These are phyloP conservation scores for Blechomonas ayalai DNA, from an alignment of 208 protist species.

Conservation along the genomic window DNA sequence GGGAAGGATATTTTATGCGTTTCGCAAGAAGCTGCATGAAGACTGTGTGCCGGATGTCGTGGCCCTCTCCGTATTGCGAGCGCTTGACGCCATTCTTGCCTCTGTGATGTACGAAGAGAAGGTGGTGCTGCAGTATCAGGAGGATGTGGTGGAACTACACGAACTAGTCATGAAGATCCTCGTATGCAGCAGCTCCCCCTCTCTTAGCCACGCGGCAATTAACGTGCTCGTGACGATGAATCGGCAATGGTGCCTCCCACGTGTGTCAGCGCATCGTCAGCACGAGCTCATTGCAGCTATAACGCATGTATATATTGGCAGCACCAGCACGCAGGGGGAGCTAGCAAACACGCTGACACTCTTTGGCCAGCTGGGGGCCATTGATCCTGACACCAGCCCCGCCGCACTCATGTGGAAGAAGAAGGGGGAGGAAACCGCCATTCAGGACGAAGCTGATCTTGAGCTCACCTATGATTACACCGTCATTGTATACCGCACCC, in stretches of 20 bases:
- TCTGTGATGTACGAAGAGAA: slow-evolving; percentile 54
- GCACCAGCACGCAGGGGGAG: slow-evolving; percentile 51
- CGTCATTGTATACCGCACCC: slow-evolving; percentile 85
- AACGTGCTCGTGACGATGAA: slow-evolving; percentile 76
- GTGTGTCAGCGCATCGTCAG: slow-evolving; percentile 34
- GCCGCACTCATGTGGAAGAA: slow-evolving; percentile 30
- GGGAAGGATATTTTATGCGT: slow-evolving; percentile 78
- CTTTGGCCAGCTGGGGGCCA: slow-evolving; percentile 82
- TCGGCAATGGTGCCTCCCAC: slow-evolving; percentile 42
- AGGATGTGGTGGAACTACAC: slow-evolving; percentile 80
- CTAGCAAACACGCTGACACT: slow-evolving; percentile 70
- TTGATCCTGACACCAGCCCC: slow-evolving; percentile 40
- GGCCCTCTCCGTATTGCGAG: slow-evolving; percentile 66
- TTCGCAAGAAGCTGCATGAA: slow-evolving; percentile 52
- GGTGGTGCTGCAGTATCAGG: slow-evolving; percentile 65
- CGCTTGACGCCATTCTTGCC: slow-evolving; percentile 56
- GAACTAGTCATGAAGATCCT: slow-evolving; percentile 50
- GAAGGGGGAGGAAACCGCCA: slow-evolving; percentile 57
- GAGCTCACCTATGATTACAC: slow-evolving; percentile 90
- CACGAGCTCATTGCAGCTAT: slow-evolving; percentile 68
- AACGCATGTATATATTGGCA: slow-evolving; percentile 67
- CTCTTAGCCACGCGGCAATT: slow-evolving; percentile 71
- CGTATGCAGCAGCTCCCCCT: slow-evolving; percentile 49
- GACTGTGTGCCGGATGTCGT: slow-evolving; percentile 59
- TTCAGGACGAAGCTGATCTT: slow-evolving; percentile 78